Conservation (phyloP, 306 rosid genomes). For the Senna siamea region DNA sequence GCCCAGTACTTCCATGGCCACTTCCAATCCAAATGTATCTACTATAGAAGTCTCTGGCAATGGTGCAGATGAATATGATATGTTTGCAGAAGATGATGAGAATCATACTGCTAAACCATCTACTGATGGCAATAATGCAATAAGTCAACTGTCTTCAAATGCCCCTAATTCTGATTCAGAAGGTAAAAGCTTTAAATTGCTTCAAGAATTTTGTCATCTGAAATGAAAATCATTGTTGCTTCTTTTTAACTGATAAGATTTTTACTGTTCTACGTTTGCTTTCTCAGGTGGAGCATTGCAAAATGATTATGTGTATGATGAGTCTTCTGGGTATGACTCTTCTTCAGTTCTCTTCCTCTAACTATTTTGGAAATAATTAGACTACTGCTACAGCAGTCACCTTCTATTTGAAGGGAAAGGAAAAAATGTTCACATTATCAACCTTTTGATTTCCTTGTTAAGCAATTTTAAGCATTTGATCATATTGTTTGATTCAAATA, state of each 20-base stretch:
- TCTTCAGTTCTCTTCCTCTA: conserved; percentile 19
- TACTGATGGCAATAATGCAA: conserved; percentile 49
- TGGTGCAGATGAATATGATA: conserved; percentile 67
- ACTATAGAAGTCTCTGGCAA: conserved; percentile 50
- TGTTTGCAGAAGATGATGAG: conserved; percentile 81
- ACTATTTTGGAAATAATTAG: conserved; percentile 21
- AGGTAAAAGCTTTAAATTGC: conserved; percentile 44
- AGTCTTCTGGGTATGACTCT: conserved; percentile 63
- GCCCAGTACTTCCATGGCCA: conserved; percentile 25
- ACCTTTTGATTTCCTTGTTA: background rate
- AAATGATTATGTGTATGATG: conserved; percentile 66
- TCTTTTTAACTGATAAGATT: conserved; percentile 12
- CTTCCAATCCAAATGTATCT: conserved; percentile 40
- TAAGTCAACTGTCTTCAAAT: conserved; percentile 45
- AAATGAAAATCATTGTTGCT: conserved; percentile 27
- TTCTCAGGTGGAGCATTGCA: conserved; percentile 56
- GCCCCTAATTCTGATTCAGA: conserved; percentile 44
- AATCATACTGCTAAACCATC: conserved; percentile 51
- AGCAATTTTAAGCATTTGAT: conserved; percentile 4
- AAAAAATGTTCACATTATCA: background rate
- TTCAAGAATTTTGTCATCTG: conserved; percentile 21
- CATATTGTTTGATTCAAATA: background rate
- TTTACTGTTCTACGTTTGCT: conserved; percentile 27
- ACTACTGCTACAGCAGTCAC: background rate
- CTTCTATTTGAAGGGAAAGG: background rate